Base-by-base conservation (phyloP, 306 rosid species). In the Citrullus amarus region DNA sequence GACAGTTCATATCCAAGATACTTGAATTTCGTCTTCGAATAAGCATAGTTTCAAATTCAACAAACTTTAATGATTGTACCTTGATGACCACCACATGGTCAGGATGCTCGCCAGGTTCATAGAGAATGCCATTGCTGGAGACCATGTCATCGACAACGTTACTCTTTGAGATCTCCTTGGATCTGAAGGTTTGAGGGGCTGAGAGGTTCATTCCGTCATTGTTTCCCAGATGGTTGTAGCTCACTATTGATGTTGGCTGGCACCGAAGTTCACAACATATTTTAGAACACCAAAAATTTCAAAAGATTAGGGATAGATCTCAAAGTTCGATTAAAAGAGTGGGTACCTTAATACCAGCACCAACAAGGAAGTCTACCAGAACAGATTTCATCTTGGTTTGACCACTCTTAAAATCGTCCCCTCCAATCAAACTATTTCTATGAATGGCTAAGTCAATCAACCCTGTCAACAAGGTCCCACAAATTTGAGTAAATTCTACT, bases 101-200 rank as follows among this genome's bases (percentile, higher is more conserved):
- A 9, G 99, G 99, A 85, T 95, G 99, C 83, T 95, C 99, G 58
- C 97, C 99, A 20, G 99, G 92, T 80, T 77, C 96, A 65, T 69
- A 95, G 32, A 95, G 99, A 78, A 95, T 92, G 67, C 88, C 96
- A 78, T 95, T 95, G 89, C 99, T 95, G 65, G 94, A 89, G 50
- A 95, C 99, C 97, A 95, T 95, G 81, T 95, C 99, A 61, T 95
- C 99, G 73, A 95, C 99, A 68, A 95, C 99, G 15, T 95, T 95
- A 84, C 99, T 95, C 87, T 92, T 95, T 30, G 99, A 95, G 75
- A 95, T 95, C 87, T 95, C 99, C 85, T 95, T 95, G 53, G 99
- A 95, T 46, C 99, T 86, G 90, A 95, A 95, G 69, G 97, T 92
- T 83, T 95, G 99, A 46, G 97, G 99, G 8, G 97, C 99, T 2